Evolutionary conservation across 169 alveolate genomes (phyloP).

Genomic region (Plasmodium blacklocki): DNA sequence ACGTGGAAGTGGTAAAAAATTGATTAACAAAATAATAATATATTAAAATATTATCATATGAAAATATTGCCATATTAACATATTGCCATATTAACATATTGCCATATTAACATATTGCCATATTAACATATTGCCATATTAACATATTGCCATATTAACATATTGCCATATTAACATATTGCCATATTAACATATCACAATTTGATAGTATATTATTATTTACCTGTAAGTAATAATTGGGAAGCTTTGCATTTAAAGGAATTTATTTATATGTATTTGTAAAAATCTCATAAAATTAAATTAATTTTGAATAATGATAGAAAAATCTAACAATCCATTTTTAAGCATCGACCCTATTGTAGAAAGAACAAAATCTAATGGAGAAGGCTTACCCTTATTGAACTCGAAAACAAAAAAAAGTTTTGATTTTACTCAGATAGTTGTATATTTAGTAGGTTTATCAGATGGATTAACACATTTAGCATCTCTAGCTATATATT

Average conservation of each 20-base stretch:
- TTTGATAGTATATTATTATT: no score
- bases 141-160: no score
- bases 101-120: no score
- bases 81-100: no score
- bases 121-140: no score
- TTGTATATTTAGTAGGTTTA: constrained; percentile 90
- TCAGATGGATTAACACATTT: constrained; percentile 92
- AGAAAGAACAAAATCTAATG: constrained; percentile 18
- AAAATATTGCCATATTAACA: no score
- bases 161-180: no score
- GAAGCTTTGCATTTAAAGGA: not conserved
- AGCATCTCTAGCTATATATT: constrained; percentile 91
- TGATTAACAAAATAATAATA: no score
- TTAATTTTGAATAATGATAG: constrained; percentile 29
- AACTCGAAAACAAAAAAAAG: constrained; percentile 6
- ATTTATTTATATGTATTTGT: not conserved
- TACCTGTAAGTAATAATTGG: not conserved
- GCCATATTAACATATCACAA: no score
- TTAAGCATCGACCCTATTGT: constrained; percentile 68
- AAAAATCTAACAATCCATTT: constrained; percentile 60
- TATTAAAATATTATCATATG: no score
- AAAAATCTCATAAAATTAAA: not conserved
- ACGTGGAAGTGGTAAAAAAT: no score
- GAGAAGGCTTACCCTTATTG: constrained; percentile 50
- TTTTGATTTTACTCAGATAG: constrained; percentile 68